Conservation (phyloP, 2,329 filamentous ascomycete species). For the Trichoderma guizhouense region DNA sequence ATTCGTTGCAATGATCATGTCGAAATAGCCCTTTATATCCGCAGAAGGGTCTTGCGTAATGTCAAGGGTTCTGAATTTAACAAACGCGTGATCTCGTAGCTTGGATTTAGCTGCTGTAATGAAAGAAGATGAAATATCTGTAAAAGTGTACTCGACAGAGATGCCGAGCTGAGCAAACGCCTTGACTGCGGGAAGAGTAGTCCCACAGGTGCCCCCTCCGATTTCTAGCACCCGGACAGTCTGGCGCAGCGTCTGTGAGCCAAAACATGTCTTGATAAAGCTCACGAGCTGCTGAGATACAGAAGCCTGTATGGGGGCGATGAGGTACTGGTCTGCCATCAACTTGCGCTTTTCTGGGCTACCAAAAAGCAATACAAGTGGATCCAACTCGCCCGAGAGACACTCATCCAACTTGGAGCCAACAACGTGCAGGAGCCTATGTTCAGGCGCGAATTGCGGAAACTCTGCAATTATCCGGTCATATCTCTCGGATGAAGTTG, state of each 20-base stretch:
- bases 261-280: not conserved
- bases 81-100: not conserved
- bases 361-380: not conserved
- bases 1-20: not conserved
- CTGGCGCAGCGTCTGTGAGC: not conserved
- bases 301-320: not conserved
- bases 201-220: not conserved
- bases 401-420: not conserved
- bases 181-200: not conserved
- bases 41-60: not conserved
- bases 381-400: not conserved
- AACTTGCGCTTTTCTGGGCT: not conserved
- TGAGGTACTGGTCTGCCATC: not conserved
- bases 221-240: not conserved
- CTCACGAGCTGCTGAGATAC: not conserved
- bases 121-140: not conserved
- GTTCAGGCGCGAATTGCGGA: not conserved
- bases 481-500: not conserved
- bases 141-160: not conserved
- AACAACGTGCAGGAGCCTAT: not conserved
- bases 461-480: not conserved
- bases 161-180: not conserved
- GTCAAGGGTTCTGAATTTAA: not conserved
- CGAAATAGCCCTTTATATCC: not conserved
- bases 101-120: not conserved